Base-by-base conservation (phyloP, 1,139 yeast genomes). In the Scheffersomyces lignicola region DNA sequence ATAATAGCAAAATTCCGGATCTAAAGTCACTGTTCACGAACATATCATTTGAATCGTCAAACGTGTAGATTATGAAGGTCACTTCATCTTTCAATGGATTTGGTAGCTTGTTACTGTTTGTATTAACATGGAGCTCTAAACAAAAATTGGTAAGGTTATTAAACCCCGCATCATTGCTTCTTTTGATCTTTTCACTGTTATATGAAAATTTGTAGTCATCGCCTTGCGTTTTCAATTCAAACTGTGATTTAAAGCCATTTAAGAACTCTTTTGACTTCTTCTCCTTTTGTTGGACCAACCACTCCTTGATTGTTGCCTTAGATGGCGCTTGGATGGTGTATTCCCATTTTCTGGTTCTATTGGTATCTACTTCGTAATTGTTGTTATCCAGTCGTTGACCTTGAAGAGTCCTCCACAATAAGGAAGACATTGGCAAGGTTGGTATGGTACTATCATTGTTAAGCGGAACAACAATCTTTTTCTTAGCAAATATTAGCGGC, bases 401-500 rank as follows among this genome's bases (percentile, higher is more conserved):
- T 13, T 37, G 24, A 3, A 52, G 39, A 23, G 30, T 33, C 13
- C 33, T 29, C 5, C 15, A 33, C 14, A 32, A 27, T 17, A 29
- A 11, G 13, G 40, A 16, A 7, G 55, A 46, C 33, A 51, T 36
- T 4, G 45, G 43, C 12, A 54, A 34, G 2, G 34, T 34, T 3
- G 45, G 44, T 1, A 51, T 25, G 18, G 37, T 34, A 2, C 38
- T 36, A 3, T 44, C 47, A 28, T 52, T 51, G 8, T 41, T 38
- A 5, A 53, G 47, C 0, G 72, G 69, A 2, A 80, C 56, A 1
- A 52, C 61, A 42, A 80, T 79, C 44, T 74, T 77, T 39, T 72
- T 77, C 14, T 89, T 89, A 0, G 90, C 89, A 58, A 79, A 81
- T 2, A 76, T 57, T 40, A 81, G 69, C 0, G 94, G 81, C 18